Evolutionary conservation across 2,329 filamentous ascomycete genomes (phyloP).

Genomic region (Stagonosporopsis rhizophila): DNA sequence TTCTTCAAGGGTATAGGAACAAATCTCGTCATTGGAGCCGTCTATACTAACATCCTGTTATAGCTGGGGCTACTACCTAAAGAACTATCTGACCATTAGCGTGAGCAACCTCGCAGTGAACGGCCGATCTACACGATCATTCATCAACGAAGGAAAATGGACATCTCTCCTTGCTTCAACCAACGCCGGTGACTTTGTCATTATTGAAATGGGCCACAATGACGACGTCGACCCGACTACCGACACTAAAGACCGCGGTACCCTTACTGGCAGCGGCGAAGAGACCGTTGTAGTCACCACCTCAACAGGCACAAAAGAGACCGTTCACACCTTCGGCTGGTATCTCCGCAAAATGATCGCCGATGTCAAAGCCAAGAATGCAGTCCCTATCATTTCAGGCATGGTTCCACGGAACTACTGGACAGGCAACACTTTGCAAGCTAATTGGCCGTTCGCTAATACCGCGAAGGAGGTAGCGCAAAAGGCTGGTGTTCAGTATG

Average conservation of each 20-base stretch:
- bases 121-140: neutral
- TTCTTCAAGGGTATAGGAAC: neutral
- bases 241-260: neutral
- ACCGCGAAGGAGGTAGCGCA: neutral
- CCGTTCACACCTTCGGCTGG: neutral
- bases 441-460: neutral
- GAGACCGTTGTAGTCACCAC: neutral
- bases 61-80: neutral
- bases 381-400: neutral
- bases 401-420: neutral
- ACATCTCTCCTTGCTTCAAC: neutral
- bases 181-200: neutral
- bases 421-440: neutral
- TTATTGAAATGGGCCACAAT: neutral
- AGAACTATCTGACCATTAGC: neutral
- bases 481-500: neutral
- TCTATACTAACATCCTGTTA: neutral
- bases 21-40: neutral
- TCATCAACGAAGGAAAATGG: slow-evolving; percentile 1
- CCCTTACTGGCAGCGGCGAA: neutral
- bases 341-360: neutral
- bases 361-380: neutral
- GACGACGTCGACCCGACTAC: neutral
- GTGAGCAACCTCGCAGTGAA: neutral
- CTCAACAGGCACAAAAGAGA: neutral